Conservation (phyloP, 139 green algal species). For the Volvox reticuliferus region DNA sequence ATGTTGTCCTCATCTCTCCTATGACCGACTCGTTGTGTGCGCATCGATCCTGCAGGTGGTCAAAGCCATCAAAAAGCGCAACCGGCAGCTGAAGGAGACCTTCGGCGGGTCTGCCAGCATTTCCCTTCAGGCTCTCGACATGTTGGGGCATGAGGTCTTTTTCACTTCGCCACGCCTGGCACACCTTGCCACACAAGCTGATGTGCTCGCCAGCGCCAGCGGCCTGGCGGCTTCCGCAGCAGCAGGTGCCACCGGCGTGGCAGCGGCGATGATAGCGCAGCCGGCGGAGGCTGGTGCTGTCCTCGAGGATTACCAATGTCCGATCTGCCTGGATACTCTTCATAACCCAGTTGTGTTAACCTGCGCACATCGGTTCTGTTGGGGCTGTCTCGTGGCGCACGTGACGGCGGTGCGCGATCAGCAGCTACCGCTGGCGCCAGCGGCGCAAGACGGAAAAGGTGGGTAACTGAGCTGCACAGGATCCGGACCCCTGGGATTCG, state of each 20-base stretch:
- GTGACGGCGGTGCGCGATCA: slow-evolving; percentile 51
- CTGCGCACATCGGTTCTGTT: slow-evolving; percentile 91
- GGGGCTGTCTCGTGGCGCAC: slow-evolving; percentile 83
- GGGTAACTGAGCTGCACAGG: background rate
- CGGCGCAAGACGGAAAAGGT: background rate
- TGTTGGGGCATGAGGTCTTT: slow-evolving; percentile 82
- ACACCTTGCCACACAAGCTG: slow-evolving; percentile 71
- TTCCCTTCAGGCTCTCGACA: slow-evolving; percentile 66
- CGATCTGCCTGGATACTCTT: slow-evolving; percentile 85
- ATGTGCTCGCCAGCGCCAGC: slow-evolving; percentile 63
- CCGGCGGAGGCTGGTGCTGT: slow-evolving; percentile 6
- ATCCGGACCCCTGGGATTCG: too few species aligned
- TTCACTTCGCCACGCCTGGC: slow-evolving; percentile 85
- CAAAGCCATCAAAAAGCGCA: slow-evolving; percentile 89
- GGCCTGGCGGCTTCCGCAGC: background rate
- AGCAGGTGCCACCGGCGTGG: background rate
- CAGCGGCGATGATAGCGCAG: background rate
- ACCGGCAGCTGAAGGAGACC: slow-evolving; percentile 73
- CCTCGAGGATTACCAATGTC: slow-evolving; percentile 68
- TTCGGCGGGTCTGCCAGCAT: slow-evolving; percentile 49
- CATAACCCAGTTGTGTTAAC: slow-evolving; percentile 86
- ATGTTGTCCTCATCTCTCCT: too few species aligned
- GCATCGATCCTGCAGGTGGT: slow-evolving; percentile 23
- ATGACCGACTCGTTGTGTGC: too few species aligned
- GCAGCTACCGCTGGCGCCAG: background rate